Base-by-base conservation (phyloP, 2,329 filamentous ascomycete species). In the Pseudogymnoascus sp. region DNA sequence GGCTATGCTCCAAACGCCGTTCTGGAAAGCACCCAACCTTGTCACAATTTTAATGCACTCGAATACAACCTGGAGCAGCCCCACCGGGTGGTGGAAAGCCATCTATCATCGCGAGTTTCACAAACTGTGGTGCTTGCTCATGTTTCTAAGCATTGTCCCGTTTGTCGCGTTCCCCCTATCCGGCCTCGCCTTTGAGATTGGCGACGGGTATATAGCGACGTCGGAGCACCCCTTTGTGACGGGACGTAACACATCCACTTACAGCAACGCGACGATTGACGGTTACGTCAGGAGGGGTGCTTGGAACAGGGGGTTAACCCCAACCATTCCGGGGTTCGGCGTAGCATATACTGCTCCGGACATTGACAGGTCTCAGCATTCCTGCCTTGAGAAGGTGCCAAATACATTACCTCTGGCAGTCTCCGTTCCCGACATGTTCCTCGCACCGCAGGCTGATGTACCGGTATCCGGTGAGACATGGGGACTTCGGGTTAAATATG, bases 401-500 rank as follows among this genome's bases (percentile, higher is more conserved):
- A 54, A 33, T 17, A 44, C 31, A 44, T 2, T 60, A 11, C 58
- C 58, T 10, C 37, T 47, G 41, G 36, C 58, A 11, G 58, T 33
- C 13, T 60, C 58, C 5, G 31, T 60, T 17, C 37, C 41, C 24
- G 58, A 31, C 9, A 40, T 60, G 37, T 60, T 60, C 31, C 36
- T 60, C 8, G 37, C 58, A 11, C 58, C 58, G 24, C 58, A 60
- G 31, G 58, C 33, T 41, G 41, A 44, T 29, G 36, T 31, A 21
- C 58, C 58, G 7, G 37, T 60, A 5, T 41, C 58, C 11, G 58
- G 58, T 10, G n/a, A 40, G 11, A 21, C 33, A 60, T 60, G 58
- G 58, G 58, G 58, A 13, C 41, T 60, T 41, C 10, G 36, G 15
- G 9, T 60, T 7, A 39, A 44, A 24, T 60, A 60, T 47, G n/a